phyloP scores from a whole-genome alignment of 495 filamentous ascomycete genomes.

The Aspergillus diversus region DNA sequence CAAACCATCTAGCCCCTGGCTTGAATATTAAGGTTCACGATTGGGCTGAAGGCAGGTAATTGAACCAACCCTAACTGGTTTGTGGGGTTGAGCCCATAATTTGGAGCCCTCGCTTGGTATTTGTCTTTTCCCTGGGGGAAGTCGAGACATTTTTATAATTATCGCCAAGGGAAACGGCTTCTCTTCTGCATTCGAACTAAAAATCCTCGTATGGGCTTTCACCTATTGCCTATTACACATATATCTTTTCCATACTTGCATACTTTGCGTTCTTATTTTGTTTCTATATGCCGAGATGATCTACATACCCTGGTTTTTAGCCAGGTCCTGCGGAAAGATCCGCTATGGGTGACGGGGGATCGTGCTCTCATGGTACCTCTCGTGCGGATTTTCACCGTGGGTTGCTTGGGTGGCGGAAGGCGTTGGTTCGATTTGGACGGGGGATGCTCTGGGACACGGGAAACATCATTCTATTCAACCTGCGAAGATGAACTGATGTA shows the following conservation, averaged over 20 bases:
- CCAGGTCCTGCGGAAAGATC: not conserved
- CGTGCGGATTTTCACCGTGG: not conserved
- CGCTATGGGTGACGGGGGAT: not conserved
- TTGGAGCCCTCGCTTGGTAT: not conserved
- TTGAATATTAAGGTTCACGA: conserved; percentile 49
- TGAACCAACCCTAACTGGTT: not conserved
- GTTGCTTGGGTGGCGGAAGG: conserved; percentile 7
- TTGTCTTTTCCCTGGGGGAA: not conserved
- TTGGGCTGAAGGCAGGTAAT: conserved; percentile 41
- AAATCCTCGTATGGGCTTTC: not conserved
- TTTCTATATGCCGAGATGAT: conserved; percentile 34
- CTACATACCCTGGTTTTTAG: conserved; percentile 29
- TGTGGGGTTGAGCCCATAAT: not conserved
- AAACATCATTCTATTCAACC: not conserved
- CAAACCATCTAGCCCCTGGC: conserved; percentile 36
- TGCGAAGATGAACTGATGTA: not conserved
- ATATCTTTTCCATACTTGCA: not conserved
- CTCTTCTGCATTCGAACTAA: not conserved
- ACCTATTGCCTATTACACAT: conserved; percentile 7
- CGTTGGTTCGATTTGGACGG: conserved; percentile 10
- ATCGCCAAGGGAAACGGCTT: not conserved
- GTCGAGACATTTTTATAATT: not conserved
- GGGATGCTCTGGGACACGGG: conserved; percentile 3
- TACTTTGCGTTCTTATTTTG: conserved; percentile 25
- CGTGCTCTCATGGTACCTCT: not conserved